A percentile compares a stretch with the other conserved stretches of the same genome.
These are phyloP conservation scores for Pestalotiopsis sp. DNA, from an alignment of 2,329 filamentous ascomycete species.

Conservation along the genomic window DNA sequence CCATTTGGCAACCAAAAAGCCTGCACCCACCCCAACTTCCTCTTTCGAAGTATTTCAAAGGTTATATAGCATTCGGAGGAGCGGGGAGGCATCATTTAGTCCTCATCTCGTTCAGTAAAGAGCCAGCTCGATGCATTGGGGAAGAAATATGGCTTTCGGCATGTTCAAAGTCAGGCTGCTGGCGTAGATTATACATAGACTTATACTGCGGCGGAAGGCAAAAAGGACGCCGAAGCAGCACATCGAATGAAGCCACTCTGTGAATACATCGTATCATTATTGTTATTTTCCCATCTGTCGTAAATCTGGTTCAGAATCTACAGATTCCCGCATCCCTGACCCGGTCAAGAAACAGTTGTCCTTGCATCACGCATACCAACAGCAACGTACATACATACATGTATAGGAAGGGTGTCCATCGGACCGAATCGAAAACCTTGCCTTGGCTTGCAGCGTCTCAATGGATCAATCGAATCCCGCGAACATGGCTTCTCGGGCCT, in stretches of 20 bases:
- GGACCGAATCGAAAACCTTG: conserved; percentile 6
- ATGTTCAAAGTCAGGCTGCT: background rate
- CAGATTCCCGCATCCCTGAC: background rate
- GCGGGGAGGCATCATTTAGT: too few relatives aligned
- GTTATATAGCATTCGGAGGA: too few relatives aligned
- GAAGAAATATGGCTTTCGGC: background rate
- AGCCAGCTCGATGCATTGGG: background rate
- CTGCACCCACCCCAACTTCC: too few relatives aligned
- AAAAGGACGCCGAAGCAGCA: background rate
- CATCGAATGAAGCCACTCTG: background rate
- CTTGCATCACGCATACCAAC: background rate
- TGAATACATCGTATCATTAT: background rate
- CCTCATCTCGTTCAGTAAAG: background rate
- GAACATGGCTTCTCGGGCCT: conserved; percentile 5
- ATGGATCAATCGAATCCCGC: background rate
- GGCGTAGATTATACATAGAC: background rate
- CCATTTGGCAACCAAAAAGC: too few relatives aligned
- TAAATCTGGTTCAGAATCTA: background rate
- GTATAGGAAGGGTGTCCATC: background rate
- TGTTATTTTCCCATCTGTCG: background rate
- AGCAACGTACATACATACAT: background rate
- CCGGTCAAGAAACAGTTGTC: background rate
- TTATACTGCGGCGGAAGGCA: background rate
- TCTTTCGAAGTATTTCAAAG: too few relatives aligned
- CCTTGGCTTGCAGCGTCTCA: background rate